These are phyloP conservation scores for Talaromyces atroroseus DNA, from an alignment of 2,329 filamentous ascomycete genomes.

Conservation along the genomic window DNA sequence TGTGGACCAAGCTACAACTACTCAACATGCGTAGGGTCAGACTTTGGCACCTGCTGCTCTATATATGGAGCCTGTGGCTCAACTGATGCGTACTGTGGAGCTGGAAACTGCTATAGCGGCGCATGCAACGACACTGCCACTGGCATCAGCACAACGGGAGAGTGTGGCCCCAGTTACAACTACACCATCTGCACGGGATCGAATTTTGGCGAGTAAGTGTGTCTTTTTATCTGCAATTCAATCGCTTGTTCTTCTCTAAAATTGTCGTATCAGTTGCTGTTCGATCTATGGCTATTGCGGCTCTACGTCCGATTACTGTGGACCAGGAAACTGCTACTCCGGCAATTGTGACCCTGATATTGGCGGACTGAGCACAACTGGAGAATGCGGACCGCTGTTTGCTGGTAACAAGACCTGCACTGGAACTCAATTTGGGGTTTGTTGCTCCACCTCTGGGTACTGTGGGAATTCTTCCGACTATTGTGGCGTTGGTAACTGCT, in stretches of 20 bases:
- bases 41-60: not conserved
- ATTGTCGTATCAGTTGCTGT: not conserved
- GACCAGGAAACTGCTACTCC: conserved; percentile 21
- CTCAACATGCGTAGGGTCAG: not conserved
- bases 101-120: too few species aligned
- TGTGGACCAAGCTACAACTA: not conserved
- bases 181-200: not conserved
- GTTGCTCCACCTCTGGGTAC: conserved; percentile 21
- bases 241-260: not conserved
- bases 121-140: not conserved
- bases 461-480: conserved; percentile 22
- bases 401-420: conserved; percentile 25
- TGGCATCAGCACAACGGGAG: not conserved
- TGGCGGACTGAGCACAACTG: conserved; percentile 20
- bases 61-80: too few species aligned
- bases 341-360: conserved; percentile 21
- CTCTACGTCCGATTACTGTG: conserved; percentile 19
- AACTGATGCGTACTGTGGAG: too few species aligned
- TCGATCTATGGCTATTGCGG: conserved; percentile 19
- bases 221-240: not conserved
- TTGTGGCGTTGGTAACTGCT: conserved; percentile 20
- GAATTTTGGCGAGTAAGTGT: not conserved
- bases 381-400: conserved; percentile 22
- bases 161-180: not conserved
- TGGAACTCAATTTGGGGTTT: conserved; percentile 24